Evolutionary conservation across 2,329 filamentous ascomycete genomes (phyloP), one percentile per base, ranked within the genome.

Genomic region (Tothia fuscella): DNA sequence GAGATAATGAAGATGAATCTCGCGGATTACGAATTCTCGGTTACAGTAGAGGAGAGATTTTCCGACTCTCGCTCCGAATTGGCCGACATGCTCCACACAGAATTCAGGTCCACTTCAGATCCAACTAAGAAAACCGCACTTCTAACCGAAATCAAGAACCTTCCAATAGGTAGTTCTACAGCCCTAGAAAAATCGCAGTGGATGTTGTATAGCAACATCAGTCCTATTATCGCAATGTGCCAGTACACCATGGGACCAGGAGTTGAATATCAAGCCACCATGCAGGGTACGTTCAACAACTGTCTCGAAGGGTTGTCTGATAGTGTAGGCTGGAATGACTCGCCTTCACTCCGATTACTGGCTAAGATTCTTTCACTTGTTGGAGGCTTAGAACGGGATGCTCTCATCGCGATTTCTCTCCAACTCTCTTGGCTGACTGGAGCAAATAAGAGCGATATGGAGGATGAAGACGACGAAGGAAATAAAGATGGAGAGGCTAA

Each of bases 371-470:
- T 52, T 14, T 37, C 36, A 12, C 47, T 44, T 4, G 29, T 51
- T 31, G 41, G 42, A 4, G 49, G 50, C 3, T 39, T 51, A 3
- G 47, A 51, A 34, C 34, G 37, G 4, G 50, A 51, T 38, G 50
- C 50, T 4, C 36, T 40, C 3, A 50, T 51, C 10, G 38, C 49
- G 5, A 21, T 48, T 3, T 47, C 49, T 2, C 28, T 41, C 6
- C 44, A 51, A 22, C 51, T 51, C 35, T 51, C 46, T 9, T 25
- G 38, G 3, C 22, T 49, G 5, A 41, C 12, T 29, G 42, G 16
- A 25, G 25, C 10, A 29, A 17, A n/a, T 22, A 35, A 7, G 34
- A 22, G 29, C 12, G 38, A 25, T 3, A 12, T 7, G 20, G 21
- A 25, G 20, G 39, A 25, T 16, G 41, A 46, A 3, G 42, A 19